Percentiles rank a stretch among this genome's conserved stretches.
Evolutionary conservation across 148 eudicot genomes (phyloP).

Genomic region (Fagopyrum esculentum): DNA sequence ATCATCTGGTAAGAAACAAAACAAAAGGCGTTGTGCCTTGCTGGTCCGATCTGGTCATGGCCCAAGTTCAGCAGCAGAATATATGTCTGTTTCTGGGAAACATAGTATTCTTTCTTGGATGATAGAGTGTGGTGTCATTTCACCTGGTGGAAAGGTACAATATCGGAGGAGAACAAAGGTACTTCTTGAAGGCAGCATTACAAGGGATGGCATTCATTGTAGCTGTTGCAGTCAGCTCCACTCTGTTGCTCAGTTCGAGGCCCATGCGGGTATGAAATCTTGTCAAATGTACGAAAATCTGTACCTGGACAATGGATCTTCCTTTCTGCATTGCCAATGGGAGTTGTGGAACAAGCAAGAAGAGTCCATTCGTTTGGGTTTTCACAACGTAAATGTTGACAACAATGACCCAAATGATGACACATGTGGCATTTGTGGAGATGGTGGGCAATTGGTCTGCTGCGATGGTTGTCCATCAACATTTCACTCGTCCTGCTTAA

Average conservation of each 20-base stretch:
- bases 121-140: conserved; percentile 62
- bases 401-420: conserved; percentile 92
- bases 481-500: conserved; percentile 72
- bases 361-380: conserved; percentile 31
- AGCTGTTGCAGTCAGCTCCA: conserved; percentile 50
- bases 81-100: conserved; percentile 41
- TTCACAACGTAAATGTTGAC: conserved; percentile 47
- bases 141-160: conserved; percentile 46
- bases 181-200: conserved; percentile 57
- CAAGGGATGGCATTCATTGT: conserved; percentile 75
- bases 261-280: conserved; percentile 54
- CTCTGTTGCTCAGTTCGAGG: conserved; percentile 48
- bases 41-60: conserved; percentile 48
- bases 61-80: conserved; percentile 27
- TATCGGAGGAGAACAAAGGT: conserved; percentile 28
- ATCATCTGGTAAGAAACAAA: conserved; percentile 27
- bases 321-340: conserved; percentile 49
- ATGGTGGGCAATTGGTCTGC: conserved; percentile 94
- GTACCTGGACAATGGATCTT: conserved; percentile 52
- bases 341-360: conserved; percentile 72
- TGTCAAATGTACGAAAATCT: conserved; percentile 42
- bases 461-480: conserved; percentile 97
- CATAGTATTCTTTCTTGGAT: conserved; percentile 78
- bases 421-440: conserved; percentile 89
- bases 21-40: conserved; percentile 50